Base-by-base conservation (phyloP, 2,329 filamentous ascomycete genomes). In the Botrytis fragariae region DNA sequence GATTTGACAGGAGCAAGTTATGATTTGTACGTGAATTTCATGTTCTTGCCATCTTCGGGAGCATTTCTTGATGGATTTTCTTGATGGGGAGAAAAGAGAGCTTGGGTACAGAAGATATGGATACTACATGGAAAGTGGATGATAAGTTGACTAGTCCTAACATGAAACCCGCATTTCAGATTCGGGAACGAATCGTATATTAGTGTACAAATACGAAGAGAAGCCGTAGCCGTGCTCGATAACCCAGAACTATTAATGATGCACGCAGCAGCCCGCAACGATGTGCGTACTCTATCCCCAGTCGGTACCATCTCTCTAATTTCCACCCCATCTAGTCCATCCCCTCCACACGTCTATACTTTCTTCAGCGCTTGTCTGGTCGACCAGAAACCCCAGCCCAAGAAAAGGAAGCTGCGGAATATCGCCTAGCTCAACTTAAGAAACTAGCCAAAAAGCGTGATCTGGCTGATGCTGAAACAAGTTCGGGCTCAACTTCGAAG, bases 171-270 rank as follows among this genome's bases (percentile, higher is more conserved):
- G 8, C 51, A n/a, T n/a, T 48, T 35, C 68, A 79, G 78, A 22
- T 79, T 76, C 44, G 73, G 74, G 14, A 77, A 76, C 51, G 79
- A 79, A 57, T 73, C 75, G 3, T 80, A 78, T 65, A 76, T 76
- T 10, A 72, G 61, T 8, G 71, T 74, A 4, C 74, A 77, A 67
- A 75, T 61, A 44, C 84, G 85, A 22, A 83, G 85, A 62, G 83
- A 85, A 75, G 89, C 89, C 20, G 82, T 86, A 32, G 82, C 85
- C 18, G 84, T 90, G 57, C 84, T 91, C 3, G 86, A 88, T 75
- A 85, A 81, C 39, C 88, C 88, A 0, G 88, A 90, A 78, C 81
- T 87, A 72, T 81, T 91, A 65, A 87, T 89, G 84, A 89, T 88
- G 83, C 85, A 88, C 60, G 87, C 89, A 3, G 84, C 87, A 76